These are phyloP conservation scores for Cercospora beticola DNA, from an alignment of 2,329 filamentous ascomycete species.

Conservation along the genomic window DNA sequence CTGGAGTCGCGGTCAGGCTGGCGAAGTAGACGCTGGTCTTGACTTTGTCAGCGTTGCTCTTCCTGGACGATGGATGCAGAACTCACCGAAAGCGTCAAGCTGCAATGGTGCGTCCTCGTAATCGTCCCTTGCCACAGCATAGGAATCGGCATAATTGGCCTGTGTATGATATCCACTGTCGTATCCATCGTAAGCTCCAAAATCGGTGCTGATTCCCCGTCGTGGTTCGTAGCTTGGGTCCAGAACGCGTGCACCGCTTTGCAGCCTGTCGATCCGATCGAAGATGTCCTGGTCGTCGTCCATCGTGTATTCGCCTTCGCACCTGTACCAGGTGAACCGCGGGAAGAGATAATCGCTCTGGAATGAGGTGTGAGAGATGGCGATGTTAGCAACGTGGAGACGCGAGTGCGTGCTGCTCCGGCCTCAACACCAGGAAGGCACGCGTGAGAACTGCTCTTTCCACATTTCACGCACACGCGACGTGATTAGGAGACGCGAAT, in stretches of 20 bases:
- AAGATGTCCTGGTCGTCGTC: constrained; percentile 30
- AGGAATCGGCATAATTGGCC: neutral
- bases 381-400: neutral
- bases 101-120: constrained; percentile 20
- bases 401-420: neutral
- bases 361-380: neutral
- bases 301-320: neutral
- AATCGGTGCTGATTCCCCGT: constrained; percentile 8
- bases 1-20: constrained; percentile 37
- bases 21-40: constrained; percentile 41
- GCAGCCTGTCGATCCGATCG: constrained; percentile 32
- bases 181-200: constrained; percentile 17
- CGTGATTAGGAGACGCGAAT: neutral
- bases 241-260: constrained; percentile 23
- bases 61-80: neutral
- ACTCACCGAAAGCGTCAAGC: constrained; percentile 53
- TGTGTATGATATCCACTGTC: neutral
- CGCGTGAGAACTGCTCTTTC: constrained; percentile 12
- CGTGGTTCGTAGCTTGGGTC: neutral
- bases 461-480: neutral
- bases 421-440: constrained; percentile 6
- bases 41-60: constrained; percentile 16
- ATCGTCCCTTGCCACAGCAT: constrained; percentile 2
- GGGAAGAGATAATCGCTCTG: neutral
- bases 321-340: neutral